Evolutionary conservation across 495 filamentous ascomycete genomes (phyloP).

Genomic region (Parmelia sp.): DNA sequence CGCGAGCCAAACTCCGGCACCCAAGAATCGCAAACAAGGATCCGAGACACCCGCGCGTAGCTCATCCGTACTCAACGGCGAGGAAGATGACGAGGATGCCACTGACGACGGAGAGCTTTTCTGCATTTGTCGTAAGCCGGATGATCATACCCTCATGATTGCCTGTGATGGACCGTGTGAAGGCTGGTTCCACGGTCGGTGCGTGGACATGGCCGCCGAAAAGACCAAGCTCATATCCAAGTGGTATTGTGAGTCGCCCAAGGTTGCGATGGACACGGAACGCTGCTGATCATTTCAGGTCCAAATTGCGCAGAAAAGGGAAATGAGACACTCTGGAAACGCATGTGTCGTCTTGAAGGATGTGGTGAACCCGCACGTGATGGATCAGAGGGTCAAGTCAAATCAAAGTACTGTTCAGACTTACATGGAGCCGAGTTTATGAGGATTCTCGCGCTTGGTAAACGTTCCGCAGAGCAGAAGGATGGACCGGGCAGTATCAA

Average conservation of each 20-base stretch:
- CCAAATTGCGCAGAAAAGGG: slow-evolving; percentile 53
- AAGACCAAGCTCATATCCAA: slow-evolving; percentile 61
- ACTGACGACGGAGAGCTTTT: slow-evolving; percentile 47
- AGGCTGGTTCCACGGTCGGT: slow-evolving; percentile 69
- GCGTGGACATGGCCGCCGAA: slow-evolving; percentile 54
- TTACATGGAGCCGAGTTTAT: slow-evolving; percentile 58
- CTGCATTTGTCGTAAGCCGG: slow-evolving; percentile 64
- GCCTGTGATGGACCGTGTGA: slow-evolving; percentile 65
- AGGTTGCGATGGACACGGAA: background rate
- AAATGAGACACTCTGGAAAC: slow-evolving; percentile 60
- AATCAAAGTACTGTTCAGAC: slow-evolving; percentile 65
- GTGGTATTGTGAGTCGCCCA: slow-evolving; percentile 53
- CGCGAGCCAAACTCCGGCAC: slow-evolving; percentile 41
- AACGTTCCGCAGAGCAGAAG: slow-evolving; percentile 22
- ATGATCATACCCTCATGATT: slow-evolving; percentile 74
- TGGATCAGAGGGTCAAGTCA: slow-evolving; percentile 34
- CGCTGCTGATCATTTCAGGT: slow-evolving; percentile 30
- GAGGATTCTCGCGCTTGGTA: slow-evolving; percentile 33
- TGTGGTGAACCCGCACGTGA: slow-evolving; percentile 57
- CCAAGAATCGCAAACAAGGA: slow-evolving; percentile 36
- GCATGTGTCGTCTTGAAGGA: slow-evolving; percentile 55
- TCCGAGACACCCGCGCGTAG: slow-evolving; percentile 33
- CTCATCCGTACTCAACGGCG: slow-evolving; percentile 31
- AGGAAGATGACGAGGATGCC: slow-evolving; percentile 39
- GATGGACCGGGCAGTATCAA: slow-evolving; percentile 17